A percentile compares a stretch with the other conserved stretches of the same genome.
phyloP scores from a whole-genome alignment of 1,284 basidiomycete species.

The Ganoderma boninense region DNA sequence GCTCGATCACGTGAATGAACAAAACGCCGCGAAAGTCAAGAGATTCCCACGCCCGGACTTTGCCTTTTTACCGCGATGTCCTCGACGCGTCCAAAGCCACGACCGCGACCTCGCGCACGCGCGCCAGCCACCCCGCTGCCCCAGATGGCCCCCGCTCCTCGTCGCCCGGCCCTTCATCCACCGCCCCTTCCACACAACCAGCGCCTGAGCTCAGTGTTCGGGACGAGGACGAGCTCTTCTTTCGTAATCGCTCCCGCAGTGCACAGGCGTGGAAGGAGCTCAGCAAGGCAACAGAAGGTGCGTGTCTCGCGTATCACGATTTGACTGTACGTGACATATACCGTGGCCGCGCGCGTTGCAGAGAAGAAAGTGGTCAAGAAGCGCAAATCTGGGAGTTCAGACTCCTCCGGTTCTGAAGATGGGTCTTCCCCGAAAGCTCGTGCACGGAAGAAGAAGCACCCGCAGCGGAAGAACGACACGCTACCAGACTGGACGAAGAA shows the following conservation, averaged over 20 bases:
- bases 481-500: constrained; percentile 40
- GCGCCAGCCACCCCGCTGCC: constrained; percentile 28
- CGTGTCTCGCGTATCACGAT: constrained; percentile 25
- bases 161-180: constrained; percentile 33
- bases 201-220: constrained; percentile 36
- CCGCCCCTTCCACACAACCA: constrained; percentile 13
- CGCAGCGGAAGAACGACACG: constrained; percentile 38
- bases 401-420: constrained; percentile 35
- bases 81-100: constrained; percentile 52
- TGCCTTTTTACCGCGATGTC: constrained; percentile 45
- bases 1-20: constrained; percentile 31
- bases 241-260: constrained; percentile 64
- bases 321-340: constrained; percentile 1
- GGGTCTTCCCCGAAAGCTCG: constrained; percentile 41
- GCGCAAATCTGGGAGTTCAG: constrained; percentile 23
- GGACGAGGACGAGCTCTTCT: constrained; percentile 72
- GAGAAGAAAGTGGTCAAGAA: constrained; percentile 24
- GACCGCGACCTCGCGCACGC: constrained; percentile 55
- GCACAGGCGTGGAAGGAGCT: constrained; percentile 64
- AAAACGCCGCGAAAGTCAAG: constrained; percentile 32
- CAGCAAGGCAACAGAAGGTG: constrained; percentile 61
- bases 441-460: constrained; percentile 48
- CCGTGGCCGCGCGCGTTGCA: constrained; percentile 9
- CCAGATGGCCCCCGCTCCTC: constrained; percentile 31
- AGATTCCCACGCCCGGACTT: constrained; percentile 57